Base-by-base conservation (phyloP, 805 yeast species). In the Ogataea methanolica region DNA sequence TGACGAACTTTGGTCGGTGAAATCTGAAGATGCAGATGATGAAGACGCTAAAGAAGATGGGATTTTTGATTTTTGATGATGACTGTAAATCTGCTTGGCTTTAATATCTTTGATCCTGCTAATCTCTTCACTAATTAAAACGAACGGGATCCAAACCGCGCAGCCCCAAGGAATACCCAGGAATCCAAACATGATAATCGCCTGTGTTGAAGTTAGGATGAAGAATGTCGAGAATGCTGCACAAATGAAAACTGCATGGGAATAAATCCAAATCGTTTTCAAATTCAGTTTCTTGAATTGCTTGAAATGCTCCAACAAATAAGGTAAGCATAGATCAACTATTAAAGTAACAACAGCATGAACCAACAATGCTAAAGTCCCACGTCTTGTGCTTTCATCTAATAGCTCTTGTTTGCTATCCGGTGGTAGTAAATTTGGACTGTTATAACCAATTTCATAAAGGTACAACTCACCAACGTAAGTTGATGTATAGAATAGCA, bases 61-160 rank as follows among this genome's bases (percentile, higher is more conserved):
- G 12, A 26, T 26, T 26, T 26, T 16, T n/a, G 46, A 45, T 34
- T 51, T 53, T 21, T 46, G 44, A 26, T 52, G 60, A 35, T 51
- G 45, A 34, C 54, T 52, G 36, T 39, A 53, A 16, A 62, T 58
- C 44, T 62, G 59, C 17, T 60, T 48, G 0, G 72, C 64, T 48
- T 74, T 75, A 29, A 73, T 67, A 52, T 74, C 79, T 50, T 74
- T 76, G 31, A 78, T 74, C 45, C 81, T 62, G 31, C 80, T 69
- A 16, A 78, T 68, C 51, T 79, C 83, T 54, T 79, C 82, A 33
- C 83, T 76, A 11, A 82, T 79, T 36, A 82, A 56, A 1, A 80
- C 80, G 60, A 80, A 82, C 6, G 87, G 87, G 2, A 82, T 80
- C 87, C 87, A 82, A 16, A 79, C 69, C 0, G 85, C 82, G 49